Evolutionary conservation across 2,329 filamentous ascomycete genomes (phyloP).

Genomic region (Pseudogymnoascus sp.): DNA sequence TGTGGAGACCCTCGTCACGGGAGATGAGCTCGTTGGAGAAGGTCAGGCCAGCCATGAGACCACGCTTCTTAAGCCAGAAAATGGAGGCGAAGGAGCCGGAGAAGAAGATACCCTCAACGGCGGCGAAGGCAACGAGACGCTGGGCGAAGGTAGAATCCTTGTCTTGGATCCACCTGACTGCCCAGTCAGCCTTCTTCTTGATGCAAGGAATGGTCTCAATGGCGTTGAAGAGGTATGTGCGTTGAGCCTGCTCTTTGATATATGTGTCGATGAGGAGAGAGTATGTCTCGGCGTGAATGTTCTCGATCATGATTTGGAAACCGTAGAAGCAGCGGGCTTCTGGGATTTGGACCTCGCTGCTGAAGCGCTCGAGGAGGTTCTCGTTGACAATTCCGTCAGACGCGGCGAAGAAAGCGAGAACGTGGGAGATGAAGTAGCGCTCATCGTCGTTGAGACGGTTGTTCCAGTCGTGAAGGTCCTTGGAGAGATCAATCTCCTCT

Average conservation of each 20-base stretch:
- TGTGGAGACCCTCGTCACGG: constrained; percentile 98
- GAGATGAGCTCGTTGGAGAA: constrained; percentile 99
- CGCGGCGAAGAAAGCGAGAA: constrained; percentile 97
- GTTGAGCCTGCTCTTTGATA: constrained; percentile 94
- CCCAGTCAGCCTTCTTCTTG: constrained; percentile 98
- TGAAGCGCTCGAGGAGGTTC: constrained; percentile 97
- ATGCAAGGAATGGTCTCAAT: constrained; percentile 99
- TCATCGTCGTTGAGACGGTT: constrained; percentile 95
- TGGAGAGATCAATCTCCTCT: constrained; percentile 97
- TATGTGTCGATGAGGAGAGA: constrained; percentile 98
- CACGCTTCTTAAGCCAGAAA: constrained; percentile 99
- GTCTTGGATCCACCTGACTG: constrained; percentile 88
- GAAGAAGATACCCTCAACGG: constrained; percentile 99
- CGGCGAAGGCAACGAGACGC: constrained; percentile 92
- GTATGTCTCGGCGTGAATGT: constrained; percentile 99
- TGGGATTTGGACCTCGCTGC: constrained; percentile 89
- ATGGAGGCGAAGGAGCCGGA: constrained; percentile 96
- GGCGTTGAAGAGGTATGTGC: constrained; percentile 91
- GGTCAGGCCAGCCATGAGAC: constrained; percentile 94
- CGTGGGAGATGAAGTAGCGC: constrained; percentile 96
- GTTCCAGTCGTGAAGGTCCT: constrained; percentile 99
- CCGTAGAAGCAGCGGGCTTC: constrained; percentile 99
- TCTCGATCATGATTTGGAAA: constrained; percentile 99
- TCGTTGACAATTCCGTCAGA: constrained; percentile 99
- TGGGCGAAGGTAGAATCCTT: constrained; percentile 90